phyloP scores from a whole-genome alignment of 75 land plant species.

The Chamaecyparis obtusa region DNA sequence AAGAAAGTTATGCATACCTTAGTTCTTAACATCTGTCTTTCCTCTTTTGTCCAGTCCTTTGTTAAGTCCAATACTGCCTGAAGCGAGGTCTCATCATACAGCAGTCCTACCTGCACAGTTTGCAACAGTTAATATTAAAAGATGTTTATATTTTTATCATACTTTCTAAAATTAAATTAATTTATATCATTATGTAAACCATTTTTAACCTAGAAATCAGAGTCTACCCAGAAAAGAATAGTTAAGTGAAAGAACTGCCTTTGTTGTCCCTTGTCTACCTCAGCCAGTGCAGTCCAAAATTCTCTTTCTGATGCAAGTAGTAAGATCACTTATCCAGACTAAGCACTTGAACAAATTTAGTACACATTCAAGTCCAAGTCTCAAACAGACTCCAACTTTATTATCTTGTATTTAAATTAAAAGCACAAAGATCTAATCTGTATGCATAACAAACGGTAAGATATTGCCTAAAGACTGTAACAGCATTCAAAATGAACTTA shows the following conservation, averaged over 20 bases:
- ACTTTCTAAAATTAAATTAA: not conserved
- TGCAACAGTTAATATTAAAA: conserved; percentile 4
- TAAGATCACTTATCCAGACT: not conserved
- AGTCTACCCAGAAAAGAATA: not conserved
- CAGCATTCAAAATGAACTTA: not conserved
- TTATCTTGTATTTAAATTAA: not conserved
- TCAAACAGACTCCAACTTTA: not conserved
- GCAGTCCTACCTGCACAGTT: conserved; percentile 71
- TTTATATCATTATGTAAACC: not conserved
- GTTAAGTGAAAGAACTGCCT: not conserved
- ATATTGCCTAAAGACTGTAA: not conserved
- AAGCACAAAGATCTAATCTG: not conserved
- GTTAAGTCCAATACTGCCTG: conserved; percentile 82
- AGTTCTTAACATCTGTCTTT: conserved; percentile 80
- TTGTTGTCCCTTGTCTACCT: not conserved
- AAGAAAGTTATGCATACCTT: conserved; percentile 45
- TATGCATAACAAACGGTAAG: not conserved
- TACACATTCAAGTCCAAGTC: not conserved
- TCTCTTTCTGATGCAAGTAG: not conserved
- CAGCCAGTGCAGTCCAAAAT: not conserved
- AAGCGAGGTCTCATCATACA: conserved; percentile 90
- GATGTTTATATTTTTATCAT: not conserved
- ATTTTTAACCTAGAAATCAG: not conserved
- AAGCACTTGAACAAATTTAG: not conserved
- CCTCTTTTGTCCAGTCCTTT: conserved; percentile 82